Conservation (phyloP, 179 eudicot species). For the Silene noctiflora region DNA sequence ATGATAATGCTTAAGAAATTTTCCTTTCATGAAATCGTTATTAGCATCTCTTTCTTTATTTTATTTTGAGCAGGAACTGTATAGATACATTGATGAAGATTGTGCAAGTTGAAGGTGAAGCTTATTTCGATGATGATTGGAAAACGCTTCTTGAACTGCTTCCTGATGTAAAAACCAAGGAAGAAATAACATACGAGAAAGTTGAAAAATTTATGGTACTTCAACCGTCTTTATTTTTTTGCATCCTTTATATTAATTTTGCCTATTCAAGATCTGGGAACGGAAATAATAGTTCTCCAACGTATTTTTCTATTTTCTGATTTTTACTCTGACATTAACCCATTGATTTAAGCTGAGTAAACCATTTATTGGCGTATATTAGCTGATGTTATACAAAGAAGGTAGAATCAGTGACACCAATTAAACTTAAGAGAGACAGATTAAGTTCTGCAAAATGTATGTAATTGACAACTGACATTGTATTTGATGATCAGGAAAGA, state of each 20-base stretch:
- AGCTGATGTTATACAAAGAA: no score
- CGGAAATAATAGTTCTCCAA: not conserved
- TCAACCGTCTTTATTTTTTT: not conserved
- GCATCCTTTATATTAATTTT: no score
- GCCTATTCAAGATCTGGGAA: not conserved
- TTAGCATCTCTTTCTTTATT: not conserved
- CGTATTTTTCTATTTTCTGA: no score
- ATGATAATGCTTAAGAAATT: not conserved
- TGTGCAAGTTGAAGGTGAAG: not conserved
- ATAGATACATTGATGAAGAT: not conserved
- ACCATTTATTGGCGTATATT: no score
- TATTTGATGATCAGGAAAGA: constrained; percentile 18
- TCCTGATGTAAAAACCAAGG: not conserved
- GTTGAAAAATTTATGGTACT: not conserved
- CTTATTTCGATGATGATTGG: not conserved
- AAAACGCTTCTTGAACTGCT: not conserved
- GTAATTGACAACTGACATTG: not conserved
- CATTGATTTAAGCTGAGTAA: no score
- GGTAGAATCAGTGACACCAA: no score
- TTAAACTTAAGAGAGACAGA: no score
- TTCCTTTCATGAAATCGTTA: no score
- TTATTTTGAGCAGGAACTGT: not conserved
- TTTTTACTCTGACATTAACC: no score
- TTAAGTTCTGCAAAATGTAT: no score
- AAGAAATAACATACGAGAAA: not conserved